Evolutionary conservation across 2,329 filamentous ascomycete genomes (phyloP).

Genomic region (Lasiodiplodia citricola): DNA sequence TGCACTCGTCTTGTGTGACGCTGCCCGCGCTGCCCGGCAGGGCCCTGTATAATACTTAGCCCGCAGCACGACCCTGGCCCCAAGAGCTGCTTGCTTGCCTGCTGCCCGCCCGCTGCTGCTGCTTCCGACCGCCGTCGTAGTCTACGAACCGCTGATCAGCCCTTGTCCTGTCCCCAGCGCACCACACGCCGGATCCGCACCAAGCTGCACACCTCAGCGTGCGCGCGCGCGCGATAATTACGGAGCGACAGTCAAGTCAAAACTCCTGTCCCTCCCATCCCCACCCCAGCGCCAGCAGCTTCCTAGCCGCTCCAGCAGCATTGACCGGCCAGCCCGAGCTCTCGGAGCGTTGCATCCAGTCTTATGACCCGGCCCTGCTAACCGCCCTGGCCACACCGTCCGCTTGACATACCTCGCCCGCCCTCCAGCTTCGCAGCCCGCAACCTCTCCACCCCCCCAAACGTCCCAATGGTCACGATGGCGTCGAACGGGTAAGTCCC

Average conservation of each 20-base stretch:
- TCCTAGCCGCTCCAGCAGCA: conserved; percentile 18
- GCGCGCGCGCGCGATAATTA: conserved; percentile 21
- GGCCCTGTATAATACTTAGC: neutral
- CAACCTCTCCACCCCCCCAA: conserved; percentile 8
- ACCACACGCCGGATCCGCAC: conserved; percentile 17
- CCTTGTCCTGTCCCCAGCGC: conserved; percentile 8
- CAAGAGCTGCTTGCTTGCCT: conserved; percentile 2
- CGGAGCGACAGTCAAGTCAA: conserved; percentile 20
- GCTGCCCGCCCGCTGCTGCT: neutral
- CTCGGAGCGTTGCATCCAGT: conserved; percentile 21
- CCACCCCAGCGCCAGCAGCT: conserved; percentile 22
- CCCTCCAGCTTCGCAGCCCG: conserved; percentile 12
- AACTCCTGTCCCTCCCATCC: conserved; percentile 12
- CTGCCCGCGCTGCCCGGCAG: neutral
- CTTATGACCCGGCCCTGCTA: conserved; percentile 25
- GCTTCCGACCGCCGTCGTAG: neutral
- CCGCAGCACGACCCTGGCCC: conserved; percentile 3
- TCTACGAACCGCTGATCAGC: conserved; percentile 14
- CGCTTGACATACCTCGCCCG: conserved; percentile 14
- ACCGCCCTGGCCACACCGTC: conserved; percentile 24
- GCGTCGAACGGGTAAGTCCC: conserved; percentile 50
- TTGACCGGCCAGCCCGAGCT: conserved; percentile 23
- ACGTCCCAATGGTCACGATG: conserved; percentile 49
- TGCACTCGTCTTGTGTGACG: conserved; percentile 15
- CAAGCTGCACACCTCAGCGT: conserved; percentile 16